These are phyloP conservation scores for Pyricularia grisea DNA, from an alignment of 2,329 filamentous ascomycete genomes.

Conservation along the genomic window DNA sequence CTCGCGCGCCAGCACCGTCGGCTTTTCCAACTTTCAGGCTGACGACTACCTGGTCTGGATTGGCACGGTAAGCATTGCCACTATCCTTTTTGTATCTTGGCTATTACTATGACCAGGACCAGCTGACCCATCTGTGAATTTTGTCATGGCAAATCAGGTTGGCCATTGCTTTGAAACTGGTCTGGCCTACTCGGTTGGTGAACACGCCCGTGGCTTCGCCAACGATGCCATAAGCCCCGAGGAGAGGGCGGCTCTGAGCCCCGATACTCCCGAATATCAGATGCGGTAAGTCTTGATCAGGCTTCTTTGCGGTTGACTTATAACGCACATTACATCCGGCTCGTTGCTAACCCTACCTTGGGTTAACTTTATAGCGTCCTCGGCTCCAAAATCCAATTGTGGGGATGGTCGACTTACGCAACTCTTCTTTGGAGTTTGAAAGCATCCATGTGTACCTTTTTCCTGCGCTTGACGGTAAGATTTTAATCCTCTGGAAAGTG, in stretches of 20 bases:
- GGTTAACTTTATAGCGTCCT: conserved; percentile 15
- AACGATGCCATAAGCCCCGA: conserved; percentile 23
- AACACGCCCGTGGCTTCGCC: conserved; percentile 18
- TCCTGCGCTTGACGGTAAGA: conserved; percentile 19
- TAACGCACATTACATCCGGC: not conserved
- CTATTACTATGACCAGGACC: too few relatives aligned
- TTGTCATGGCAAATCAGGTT: not conserved
- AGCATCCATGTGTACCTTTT: conserved; percentile 19
- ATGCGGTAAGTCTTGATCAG: conserved; percentile 14
- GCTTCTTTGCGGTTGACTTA: not conserved
- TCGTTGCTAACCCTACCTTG: not conserved
- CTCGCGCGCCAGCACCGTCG: conserved; percentile 36
- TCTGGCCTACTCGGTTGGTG: conserved; percentile 19
- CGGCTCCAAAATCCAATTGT: conserved; percentile 24
- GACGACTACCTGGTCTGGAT: conserved; percentile 53
- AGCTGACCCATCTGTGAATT: not conserved
- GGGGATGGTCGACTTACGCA: conserved; percentile 16
- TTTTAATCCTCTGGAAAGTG: not conserved
- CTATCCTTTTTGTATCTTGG: not conserved
- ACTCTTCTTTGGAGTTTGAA: conserved; percentile 17
- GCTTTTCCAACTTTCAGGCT: conserved; percentile 37
- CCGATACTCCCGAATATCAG: conserved; percentile 17
- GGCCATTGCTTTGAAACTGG: conserved; percentile 16
- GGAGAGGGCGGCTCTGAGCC: conserved; percentile 16
- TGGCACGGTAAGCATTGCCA: conserved; percentile 31